Conservation (phyloP, 2,329 filamentous ascomycete genomes). For the Neoscytalidium dimidiatum region DNA sequence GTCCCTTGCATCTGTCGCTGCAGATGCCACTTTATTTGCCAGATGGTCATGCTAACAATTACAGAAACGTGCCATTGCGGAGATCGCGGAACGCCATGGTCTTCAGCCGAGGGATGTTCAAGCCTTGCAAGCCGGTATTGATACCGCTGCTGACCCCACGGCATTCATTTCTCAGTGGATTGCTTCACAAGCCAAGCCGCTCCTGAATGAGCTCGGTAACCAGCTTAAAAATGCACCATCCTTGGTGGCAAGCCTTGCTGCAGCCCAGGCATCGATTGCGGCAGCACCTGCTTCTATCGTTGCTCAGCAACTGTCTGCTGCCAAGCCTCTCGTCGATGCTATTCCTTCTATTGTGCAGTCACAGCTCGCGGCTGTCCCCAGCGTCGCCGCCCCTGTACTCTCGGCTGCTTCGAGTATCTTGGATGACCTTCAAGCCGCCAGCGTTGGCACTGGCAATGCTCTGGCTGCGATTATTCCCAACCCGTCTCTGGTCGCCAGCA, state of each 20-base stretch:
- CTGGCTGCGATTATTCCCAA: background rate
- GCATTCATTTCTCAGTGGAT: background rate
- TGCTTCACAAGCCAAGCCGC: constrained; percentile 6
- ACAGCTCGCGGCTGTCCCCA: background rate
- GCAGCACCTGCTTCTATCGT: background rate
- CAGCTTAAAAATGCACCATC: background rate
- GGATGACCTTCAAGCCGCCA: background rate
- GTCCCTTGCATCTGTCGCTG: too few species aligned
- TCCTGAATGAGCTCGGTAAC: background rate
- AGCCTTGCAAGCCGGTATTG: background rate
- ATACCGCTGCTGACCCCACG: background rate
- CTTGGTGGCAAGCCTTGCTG: background rate
- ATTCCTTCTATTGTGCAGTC: background rate
- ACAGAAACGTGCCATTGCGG: background rate
- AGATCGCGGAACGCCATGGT: background rate
- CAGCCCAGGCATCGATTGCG: background rate
- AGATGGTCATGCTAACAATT: background rate
- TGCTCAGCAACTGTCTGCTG: background rate
- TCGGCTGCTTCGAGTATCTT: background rate
- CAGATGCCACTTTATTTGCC: too few species aligned
- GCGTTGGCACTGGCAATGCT: background rate
- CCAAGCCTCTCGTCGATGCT: background rate
- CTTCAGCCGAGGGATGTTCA: background rate
- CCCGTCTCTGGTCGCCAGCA: background rate
- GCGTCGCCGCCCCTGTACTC: background rate